Conservation (phyloP, 2,329 filamentous ascomycete species). For the Cadophora sp. region DNA sequence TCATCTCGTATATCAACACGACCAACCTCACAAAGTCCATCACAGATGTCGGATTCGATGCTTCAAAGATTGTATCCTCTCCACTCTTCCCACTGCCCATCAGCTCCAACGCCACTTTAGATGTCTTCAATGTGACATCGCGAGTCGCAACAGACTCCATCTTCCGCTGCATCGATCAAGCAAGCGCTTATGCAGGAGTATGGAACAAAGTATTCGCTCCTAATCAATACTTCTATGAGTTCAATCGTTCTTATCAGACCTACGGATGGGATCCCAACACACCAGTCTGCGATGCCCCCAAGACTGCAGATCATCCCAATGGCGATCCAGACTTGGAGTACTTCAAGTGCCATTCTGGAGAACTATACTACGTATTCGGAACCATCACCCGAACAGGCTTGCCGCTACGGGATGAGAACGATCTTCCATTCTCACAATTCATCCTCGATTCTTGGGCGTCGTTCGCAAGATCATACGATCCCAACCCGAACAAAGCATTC, state of each 20-base stretch:
- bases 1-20: conserved; percentile 35
- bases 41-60: conserved; percentile 24
- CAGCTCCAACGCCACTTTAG: conserved; percentile 29
- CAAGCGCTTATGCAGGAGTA: conserved; percentile 39
- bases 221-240: conserved; percentile 45
- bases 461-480: conserved; percentile 39
- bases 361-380: conserved; percentile 45
- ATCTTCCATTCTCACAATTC: conserved; percentile 40
- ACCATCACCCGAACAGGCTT: conserved; percentile 38
- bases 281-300: conserved; percentile 38
- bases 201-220: conserved; percentile 40
- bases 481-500: conserved; percentile 33
- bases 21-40: conserved; percentile 27
- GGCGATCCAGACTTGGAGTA: conserved; percentile 44
- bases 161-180: conserved; percentile 43
- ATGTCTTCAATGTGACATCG: conserved; percentile 44
- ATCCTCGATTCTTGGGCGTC: conserved; percentile 39
- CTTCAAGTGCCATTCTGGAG: conserved; percentile 47
- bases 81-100: conserved; percentile 32
- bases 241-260: conserved; percentile 45
- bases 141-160: conserved; percentile 41
- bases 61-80: conserved; percentile 19
- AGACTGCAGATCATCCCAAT: conserved; percentile 38
- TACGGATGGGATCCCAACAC: conserved; percentile 28
- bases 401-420: conserved; percentile 41